These are phyloP conservation scores for Diaporthe sp. DNA, from an alignment of 2,329 filamentous ascomycete species.

Conservation along the genomic window DNA sequence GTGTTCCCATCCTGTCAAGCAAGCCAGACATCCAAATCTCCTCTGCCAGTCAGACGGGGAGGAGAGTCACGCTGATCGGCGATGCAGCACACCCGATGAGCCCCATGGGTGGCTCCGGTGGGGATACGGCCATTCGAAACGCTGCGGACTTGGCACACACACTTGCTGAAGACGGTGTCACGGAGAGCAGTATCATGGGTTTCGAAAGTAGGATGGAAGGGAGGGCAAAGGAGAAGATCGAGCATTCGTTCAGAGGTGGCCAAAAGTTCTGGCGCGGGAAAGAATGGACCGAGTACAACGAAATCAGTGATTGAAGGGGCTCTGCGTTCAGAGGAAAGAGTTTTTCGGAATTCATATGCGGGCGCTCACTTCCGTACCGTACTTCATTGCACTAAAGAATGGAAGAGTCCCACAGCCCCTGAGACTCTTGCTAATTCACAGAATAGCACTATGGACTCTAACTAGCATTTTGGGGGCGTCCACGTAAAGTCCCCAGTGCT, in stretches of 20 bases:
- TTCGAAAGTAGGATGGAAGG: constrained; percentile 48
- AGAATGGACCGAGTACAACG: constrained; percentile 42
- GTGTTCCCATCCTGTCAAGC: constrained; percentile 48
- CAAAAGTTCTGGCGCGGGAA: constrained; percentile 47
- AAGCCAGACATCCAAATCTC: constrained; percentile 48
- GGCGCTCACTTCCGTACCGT: too few species aligned
- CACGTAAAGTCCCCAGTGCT: not conserved
- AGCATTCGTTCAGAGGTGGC: constrained; percentile 50
- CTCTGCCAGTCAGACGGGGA: constrained; percentile 40
- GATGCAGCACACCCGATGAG: constrained; percentile 46
- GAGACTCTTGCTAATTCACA: not conserved
- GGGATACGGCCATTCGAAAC: constrained; percentile 48
- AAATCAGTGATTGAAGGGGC: constrained; percentile 13
- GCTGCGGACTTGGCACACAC: constrained; percentile 47
- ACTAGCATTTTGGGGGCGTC: not conserved
- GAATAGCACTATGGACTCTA: not conserved
- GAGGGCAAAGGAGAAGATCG: constrained; percentile 47
- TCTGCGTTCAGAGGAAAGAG: not conserved
- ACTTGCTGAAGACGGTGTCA: constrained; percentile 45
- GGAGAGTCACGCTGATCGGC: constrained; percentile 45
- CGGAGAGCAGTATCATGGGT: constrained; percentile 38
- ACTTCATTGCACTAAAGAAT: too few species aligned
- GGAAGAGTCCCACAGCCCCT: not conserved
- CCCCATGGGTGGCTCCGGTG: constrained; percentile 50
- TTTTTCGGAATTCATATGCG: not conserved